Evolutionary conservation across 129 eudicot species (phyloP).

Genomic region (Chrysanthemum makinoi): DNA sequence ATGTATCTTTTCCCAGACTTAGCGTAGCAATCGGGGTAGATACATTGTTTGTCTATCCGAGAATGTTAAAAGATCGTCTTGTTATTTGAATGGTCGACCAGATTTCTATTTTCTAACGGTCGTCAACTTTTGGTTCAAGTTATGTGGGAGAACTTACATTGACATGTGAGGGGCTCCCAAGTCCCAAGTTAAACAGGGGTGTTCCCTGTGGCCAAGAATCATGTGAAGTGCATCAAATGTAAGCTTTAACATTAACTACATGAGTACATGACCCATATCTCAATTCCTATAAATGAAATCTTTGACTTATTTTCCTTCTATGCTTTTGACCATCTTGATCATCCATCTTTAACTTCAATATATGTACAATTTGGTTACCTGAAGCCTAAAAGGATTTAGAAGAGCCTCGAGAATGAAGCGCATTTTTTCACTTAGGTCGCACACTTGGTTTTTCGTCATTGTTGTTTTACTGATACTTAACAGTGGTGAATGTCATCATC

Average conservation of each 20-base stretch:
- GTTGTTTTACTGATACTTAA: slow-evolving; percentile 40
- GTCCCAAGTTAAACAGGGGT: slow-evolving; percentile 15
- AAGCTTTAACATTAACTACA: slow-evolving; percentile 35
- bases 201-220: slow-evolving; percentile 49
- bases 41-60: not conserved
- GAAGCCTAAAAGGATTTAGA: not conserved
- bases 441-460: slow-evolving; percentile 26
- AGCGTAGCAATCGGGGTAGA: too few species aligned
- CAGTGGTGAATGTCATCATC: slow-evolving; percentile 32
- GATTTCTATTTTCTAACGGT: not conserved
- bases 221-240: slow-evolving; percentile 74
- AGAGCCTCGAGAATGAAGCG: slow-evolving; percentile 34
- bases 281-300: slow-evolving; percentile 11
- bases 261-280: not conserved
- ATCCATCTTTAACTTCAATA: not conserved
- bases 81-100: not conserved
- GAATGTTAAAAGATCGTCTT: not conserved
- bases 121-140: not conserved
- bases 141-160: slow-evolving; percentile 23
- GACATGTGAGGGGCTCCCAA: slow-evolving; percentile 55
- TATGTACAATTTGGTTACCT: not conserved
- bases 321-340: slow-evolving; percentile 15
- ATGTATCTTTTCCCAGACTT: too few species aligned
- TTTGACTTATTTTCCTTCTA: slow-evolving; percentile 14
- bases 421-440: slow-evolving; percentile 13